Conservation (phyloP, 192 early-diverging fungal species). For the Coemansia sp. region DNA sequence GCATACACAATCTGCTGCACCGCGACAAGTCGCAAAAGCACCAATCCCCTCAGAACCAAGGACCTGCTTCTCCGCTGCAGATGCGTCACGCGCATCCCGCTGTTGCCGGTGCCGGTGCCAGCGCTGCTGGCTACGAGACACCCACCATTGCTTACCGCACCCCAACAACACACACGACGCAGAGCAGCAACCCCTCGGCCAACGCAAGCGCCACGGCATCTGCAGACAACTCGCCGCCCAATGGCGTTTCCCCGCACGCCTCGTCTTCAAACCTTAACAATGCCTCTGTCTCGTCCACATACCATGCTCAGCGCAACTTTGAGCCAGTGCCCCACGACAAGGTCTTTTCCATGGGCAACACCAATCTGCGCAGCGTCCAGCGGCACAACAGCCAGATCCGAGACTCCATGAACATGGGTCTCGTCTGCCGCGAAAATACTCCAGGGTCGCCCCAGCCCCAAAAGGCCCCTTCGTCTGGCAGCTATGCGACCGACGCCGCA, state of each 20-base stretch:
- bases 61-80: constrained; percentile 16
- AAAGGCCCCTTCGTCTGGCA: not conserved
- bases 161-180: constrained; percentile 25
- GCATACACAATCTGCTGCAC: constrained; percentile 50
- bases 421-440: no score
- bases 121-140: constrained; percentile 14
- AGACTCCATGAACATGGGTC: constrained; percentile 17
- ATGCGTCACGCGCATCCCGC: constrained; percentile 17
- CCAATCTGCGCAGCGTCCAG: constrained; percentile 40
- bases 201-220: constrained; percentile 24
- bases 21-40: constrained; percentile 41
- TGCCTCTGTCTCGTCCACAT: constrained; percentile 11
- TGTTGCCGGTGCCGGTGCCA: not conserved
- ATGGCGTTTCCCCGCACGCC: not conserved
- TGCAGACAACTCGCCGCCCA: constrained; percentile 18
- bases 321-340: constrained; percentile 43
- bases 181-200: constrained; percentile 37
- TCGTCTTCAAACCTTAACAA: constrained; percentile 8
- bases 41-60: not conserved
- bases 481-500: constrained; percentile 8
- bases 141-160: constrained; percentile 52
- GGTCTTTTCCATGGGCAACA: constrained; percentile 45
- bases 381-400: constrained; percentile 30
- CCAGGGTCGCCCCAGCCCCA: not conserved
- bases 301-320: constrained; percentile 45